Evolutionary conservation across 1,139 yeast species (phyloP).

Genomic region (Kurtzmaniella quercitrusa): DNA sequence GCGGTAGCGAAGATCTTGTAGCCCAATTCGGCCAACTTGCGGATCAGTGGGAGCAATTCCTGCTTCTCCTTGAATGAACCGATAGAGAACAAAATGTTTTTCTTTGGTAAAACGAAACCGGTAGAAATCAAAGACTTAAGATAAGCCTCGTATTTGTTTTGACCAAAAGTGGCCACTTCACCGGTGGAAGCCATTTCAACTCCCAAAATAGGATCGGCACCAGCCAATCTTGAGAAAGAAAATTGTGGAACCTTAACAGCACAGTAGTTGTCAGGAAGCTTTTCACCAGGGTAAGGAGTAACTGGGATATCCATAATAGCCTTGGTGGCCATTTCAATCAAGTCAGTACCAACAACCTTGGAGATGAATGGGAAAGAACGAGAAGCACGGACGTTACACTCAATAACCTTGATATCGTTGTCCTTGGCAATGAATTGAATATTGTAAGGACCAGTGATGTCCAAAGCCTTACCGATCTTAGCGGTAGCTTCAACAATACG

Average conservation of each 20-base stretch:
- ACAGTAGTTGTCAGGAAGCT: conserved; percentile 89
- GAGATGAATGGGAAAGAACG: conserved; percentile 98
- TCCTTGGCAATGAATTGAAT: conserved; percentile 94
- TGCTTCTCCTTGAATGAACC: conserved; percentile 98
- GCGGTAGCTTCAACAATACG: conserved; percentile 95
- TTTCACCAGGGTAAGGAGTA: conserved; percentile 83
- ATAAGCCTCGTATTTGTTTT: conserved; percentile 94
- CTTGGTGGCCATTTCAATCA: conserved; percentile 96
- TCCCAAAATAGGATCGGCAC: conserved; percentile 98
- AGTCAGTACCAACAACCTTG: conserved; percentile 94
- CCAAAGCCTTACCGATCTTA: conserved; percentile 91
- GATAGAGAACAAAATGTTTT: conserved; percentile 86
- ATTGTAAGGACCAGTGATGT: conserved; percentile 97
- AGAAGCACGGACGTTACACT: conserved; percentile 97
- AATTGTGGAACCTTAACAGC: conserved; percentile 98
- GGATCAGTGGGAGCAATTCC: conserved; percentile 86
- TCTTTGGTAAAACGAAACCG: conserved; percentile 93
- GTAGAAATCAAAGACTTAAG: conserved; percentile 91
- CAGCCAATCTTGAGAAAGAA: conserved; percentile 95
- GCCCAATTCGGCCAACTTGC: conserved; percentile 77
- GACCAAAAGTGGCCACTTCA: conserved; percentile 98
- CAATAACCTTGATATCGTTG: conserved; percentile 92
- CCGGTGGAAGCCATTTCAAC: conserved; percentile 99
- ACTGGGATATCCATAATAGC: conserved; percentile 90
- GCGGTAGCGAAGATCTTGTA: conserved; percentile 94